phyloP scores from a whole-genome alignment of 805 yeast species.

The Ogataea pignaliae region DNA sequence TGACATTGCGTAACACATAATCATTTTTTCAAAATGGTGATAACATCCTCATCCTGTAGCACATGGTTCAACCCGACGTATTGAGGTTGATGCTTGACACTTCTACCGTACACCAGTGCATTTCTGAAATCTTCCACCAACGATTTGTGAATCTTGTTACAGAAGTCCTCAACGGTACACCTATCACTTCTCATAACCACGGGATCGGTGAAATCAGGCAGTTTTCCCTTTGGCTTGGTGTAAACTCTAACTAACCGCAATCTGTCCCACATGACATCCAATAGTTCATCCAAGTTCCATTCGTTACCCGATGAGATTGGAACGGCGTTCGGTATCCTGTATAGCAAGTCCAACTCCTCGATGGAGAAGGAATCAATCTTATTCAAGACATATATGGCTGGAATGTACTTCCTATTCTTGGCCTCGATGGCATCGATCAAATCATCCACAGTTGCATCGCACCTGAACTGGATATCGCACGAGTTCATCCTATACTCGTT shows the following conservation, averaged over 20 bases:
- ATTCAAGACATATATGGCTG: slow-evolving; percentile 91
- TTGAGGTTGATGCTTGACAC: slow-evolving; percentile 98
- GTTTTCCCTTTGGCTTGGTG: slow-evolving; percentile 92
- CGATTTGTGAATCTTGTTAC: slow-evolving; percentile 93
- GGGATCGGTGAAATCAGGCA: slow-evolving; percentile 94
- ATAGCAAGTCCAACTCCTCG: slow-evolving; percentile 85
- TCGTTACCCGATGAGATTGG: slow-evolving; percentile 95
- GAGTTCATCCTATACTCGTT: slow-evolving; percentile 90
- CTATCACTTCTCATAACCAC: slow-evolving; percentile 82
- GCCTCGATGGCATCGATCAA: slow-evolving; percentile 91
- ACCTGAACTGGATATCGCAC: slow-evolving; percentile 93
- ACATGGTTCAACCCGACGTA: slow-evolving; percentile 83
- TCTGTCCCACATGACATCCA: slow-evolving; percentile 94
- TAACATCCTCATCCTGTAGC: slow-evolving; percentile 94
- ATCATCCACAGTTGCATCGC: slow-evolving; percentile 98
- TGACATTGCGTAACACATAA: not conserved
- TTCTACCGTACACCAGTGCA: slow-evolving; percentile 89
- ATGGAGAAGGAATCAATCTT: slow-evolving; percentile 93
- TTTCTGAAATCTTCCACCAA: slow-evolving; percentile 89
- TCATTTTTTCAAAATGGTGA: slow-evolving; percentile 78
- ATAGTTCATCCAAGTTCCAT: slow-evolving; percentile 94
- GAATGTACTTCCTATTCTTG: slow-evolving; percentile 86
- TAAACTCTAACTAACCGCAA: slow-evolving; percentile 90
- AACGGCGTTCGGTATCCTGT: slow-evolving; percentile 93
- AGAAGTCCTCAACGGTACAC: slow-evolving; percentile 89